Base-by-base conservation (phyloP, 805 yeast species). In the Kodamaea laetipori region DNA sequence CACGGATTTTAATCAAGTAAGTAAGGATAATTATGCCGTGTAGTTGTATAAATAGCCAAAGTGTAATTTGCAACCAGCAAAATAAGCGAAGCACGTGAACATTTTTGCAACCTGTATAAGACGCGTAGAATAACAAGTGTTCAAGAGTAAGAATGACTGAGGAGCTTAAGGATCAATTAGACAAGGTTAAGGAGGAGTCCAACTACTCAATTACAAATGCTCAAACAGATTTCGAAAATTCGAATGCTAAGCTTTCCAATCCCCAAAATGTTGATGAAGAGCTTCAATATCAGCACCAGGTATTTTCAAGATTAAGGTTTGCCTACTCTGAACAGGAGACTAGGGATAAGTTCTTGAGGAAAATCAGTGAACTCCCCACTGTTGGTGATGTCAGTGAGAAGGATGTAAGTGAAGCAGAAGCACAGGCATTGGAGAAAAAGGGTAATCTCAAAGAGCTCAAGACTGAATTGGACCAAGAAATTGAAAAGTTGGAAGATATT, bases 311-410 rank as follows among this genome's bases (percentile, higher is more conserved):
- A 45, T 64, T 84, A 32, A 81, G 82, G 52, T 82, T 82, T 48
- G 75, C 81, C 44, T 85, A 81, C 55, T 58, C 83, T 32, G 92
- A 85, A 57, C 86, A 83, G 53, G 90, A 83, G 49, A 75, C 89
- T 3, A 77, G 85, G 48, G 86, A 83, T 50, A 76, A 78, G 58
- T 84, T 85, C 59, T 63, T 85, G 27, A 63, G 85, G 27, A 65
- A 69, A 19, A 63, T 64, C 79, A 9, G 67, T 61, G 40, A 63
- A 61, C 43, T 52, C 63, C 15, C 46, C 43, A n/a, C 33, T 13
- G 30, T 37, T 7, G 46, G 48, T 1, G 49, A 48, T 9, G 45
- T 55, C 9, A 48, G 49, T 16, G 46, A 54, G 5, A 51, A 50
- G 19, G 65, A 63, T 25, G 42, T 61, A 1, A 45, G 47, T 3